Evolutionary conservation across 2,329 filamentous ascomycete genomes (phyloP), one percentile per base, ranked within the genome.

Genomic region (Penicillium sumatraense): DNA sequence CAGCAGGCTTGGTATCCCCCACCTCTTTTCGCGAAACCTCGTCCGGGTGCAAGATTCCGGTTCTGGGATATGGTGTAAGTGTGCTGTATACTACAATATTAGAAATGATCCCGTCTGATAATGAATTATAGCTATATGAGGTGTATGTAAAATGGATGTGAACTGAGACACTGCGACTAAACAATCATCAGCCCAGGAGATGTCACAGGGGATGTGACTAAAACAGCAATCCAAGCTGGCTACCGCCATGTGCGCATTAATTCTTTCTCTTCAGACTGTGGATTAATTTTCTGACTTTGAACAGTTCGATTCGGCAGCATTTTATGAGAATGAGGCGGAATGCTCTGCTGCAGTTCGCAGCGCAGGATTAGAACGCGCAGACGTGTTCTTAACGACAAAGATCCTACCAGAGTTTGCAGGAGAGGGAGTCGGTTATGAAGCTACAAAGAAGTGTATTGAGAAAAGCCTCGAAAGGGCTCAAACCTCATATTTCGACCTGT

Each of bases 391-490:
- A 69, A 87, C 85, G 7, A 84, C 80, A 57, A 88, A 88, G 67
- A 78, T 87, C 7, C 81, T 81, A n/a, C 3, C 75, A 78, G 2
- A 73, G 68, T 11, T 60, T 68, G 2, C n/a, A n/a, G n/a, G n/a
- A n/a, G n/a, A n/a, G n/a, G n/a, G n/a, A n/a, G 78, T 85, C 66
- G 81, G 80, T 58, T 95, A 93, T 66, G 81, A 87, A 13, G 82
- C 78, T 54, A 82, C 89, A 18, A 86, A 86, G 70, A 78, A 79
- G 14, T 83, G 86, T 60, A 81, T 96, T 60, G 75, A 87, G 60
- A 76, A 81, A 50, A 89, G 86, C 14, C 75, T 93, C 20, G 74
- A 79, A 49, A 80, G 85, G 56, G 84, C 86, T 0, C 82, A 84
- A 11, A 77, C 90, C 3, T 83, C 79, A 18, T 90, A 90, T 69